A percentile compares a stretch with the other conserved stretches of the same genome.
Evolutionary conservation across 2,329 filamentous ascomycete species (phyloP).

Genomic region (Fusarium subtropicale): DNA sequence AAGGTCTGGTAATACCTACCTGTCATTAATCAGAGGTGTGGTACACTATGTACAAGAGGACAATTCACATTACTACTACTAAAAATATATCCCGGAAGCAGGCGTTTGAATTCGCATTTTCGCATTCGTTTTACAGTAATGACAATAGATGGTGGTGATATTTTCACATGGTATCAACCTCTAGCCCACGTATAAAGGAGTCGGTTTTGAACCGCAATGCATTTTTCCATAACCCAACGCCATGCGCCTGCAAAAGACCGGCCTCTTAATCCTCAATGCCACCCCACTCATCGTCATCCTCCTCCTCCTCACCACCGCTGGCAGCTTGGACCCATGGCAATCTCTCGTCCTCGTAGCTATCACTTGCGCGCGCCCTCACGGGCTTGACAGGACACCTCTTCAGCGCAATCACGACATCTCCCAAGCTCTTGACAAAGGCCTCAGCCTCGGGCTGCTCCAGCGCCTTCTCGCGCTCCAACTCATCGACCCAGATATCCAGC

Average conservation of each 20-base stretch:
- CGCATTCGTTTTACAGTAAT: constrained; percentile 19
- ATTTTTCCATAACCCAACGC: constrained; percentile 44
- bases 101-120: constrained; percentile 35
- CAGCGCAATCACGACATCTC: constrained; percentile 67
- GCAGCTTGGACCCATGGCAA: constrained; percentile 67
- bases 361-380: constrained; percentile 75
- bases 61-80: constrained; percentile 26
- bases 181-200: constrained; percentile 30
- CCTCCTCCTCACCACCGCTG: constrained; percentile 50
- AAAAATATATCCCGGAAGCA: constrained; percentile 34
- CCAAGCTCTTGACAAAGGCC: constrained; percentile 64
- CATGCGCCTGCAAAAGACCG: constrained; percentile 39
- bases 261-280: constrained; percentile 72
- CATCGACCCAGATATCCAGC: constrained; percentile 91
- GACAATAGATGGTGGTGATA: constrained; percentile 36
- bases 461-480: constrained; percentile 78
- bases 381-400: constrained; percentile 74
- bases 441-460: constrained; percentile 55
- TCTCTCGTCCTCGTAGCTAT: constrained; percentile 79
- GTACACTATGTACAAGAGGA: neutral
- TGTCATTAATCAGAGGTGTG: constrained; percentile 2
- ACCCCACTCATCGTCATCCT: constrained; percentile 67
- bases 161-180: constrained; percentile 44
- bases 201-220: constrained; percentile 12
- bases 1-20: constrained; percentile 41